Base-by-base conservation (phyloP, 2,329 filamentous ascomycete genomes). In the Neodidymelliopsis sp. region DNA sequence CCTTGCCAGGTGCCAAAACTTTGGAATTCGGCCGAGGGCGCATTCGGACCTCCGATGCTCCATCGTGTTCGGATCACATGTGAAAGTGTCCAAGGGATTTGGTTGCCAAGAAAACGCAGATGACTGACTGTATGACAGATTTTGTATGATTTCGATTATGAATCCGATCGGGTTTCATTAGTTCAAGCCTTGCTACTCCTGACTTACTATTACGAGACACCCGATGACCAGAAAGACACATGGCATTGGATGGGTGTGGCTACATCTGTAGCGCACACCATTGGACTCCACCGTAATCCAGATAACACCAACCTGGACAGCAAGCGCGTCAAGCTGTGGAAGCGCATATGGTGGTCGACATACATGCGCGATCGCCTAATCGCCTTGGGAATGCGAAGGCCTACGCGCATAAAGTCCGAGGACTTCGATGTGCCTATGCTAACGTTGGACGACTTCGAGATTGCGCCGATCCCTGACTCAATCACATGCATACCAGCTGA, bases 191-290 rank as follows among this genome's bases (percentile, higher is more conserved):
- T 97, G 16, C 80, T 97, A 18, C 81, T 97, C 51, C 92, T 97
- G 89, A 96, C 92, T 3, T 96, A 96, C 72, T 97, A 93, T 89
- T 97, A 97, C 71, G 92, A 97, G 74, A 96, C 91, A 10, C 92
- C 92, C 0, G 91, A 97, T 74, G 93, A 97, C 70, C 91, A 96
- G 69, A 97, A 97, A 73, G 93, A 97, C 71, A 97, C 92, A 34
- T 97, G 93, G 90, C 92, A 97, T 70, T 97, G 92, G 93, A 96
- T 97, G 90, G 93, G 93, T 13, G 90, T 97, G 27, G 93, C 92
- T 30, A 90, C 96, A 51, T 96, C 92, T 10, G 79, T 97, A 35
- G 92, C 91, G 41, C 91, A 96, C 72, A 96, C 92, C 10, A 96
- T 97, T 57, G 92, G 93, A 5, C 81, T 97, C 13, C 91, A 97